phyloP scores from a whole-genome alignment of 352 stramenopile genomes.

The Poterioochromonas sp. region DNA sequence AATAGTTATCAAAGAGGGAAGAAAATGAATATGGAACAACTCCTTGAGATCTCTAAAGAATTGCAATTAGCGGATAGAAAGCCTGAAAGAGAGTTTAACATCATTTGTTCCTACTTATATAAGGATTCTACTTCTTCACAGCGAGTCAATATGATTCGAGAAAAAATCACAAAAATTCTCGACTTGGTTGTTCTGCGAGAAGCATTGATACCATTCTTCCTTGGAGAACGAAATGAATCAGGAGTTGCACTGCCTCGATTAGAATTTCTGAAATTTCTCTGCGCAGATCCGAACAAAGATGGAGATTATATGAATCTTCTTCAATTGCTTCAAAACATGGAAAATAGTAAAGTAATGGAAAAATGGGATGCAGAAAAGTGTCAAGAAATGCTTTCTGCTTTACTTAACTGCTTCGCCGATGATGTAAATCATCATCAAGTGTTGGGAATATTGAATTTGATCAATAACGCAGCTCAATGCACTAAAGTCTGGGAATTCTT shows the following conservation, averaged over 20 bases:
- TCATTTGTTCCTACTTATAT: background rate
- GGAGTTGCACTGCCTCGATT: background rate
- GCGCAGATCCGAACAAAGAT: background rate
- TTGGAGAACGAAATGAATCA: background rate
- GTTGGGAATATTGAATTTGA: background rate
- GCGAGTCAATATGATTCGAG: background rate
- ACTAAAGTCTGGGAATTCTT: constrained; percentile 32
- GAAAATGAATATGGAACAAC: background rate
- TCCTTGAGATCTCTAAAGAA: background rate
- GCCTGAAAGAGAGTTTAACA: background rate
- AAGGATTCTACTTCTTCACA: background rate
- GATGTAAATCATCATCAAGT: background rate
- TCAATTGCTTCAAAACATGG: background rate
- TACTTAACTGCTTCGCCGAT: background rate
- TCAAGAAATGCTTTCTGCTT: background rate
- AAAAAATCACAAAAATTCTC: background rate
- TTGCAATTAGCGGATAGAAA: background rate
- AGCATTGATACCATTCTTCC: background rate
- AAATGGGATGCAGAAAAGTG: background rate
- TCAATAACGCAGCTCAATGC: background rate
- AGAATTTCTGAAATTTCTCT: background rate
- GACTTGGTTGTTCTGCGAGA: background rate
- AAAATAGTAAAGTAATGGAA: background rate
- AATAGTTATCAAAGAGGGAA: no score
- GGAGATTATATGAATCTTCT: background rate